Evolutionary conservation across 148 eudicot genomes (phyloP).

Genomic region (Rhododendron ovatum): DNA sequence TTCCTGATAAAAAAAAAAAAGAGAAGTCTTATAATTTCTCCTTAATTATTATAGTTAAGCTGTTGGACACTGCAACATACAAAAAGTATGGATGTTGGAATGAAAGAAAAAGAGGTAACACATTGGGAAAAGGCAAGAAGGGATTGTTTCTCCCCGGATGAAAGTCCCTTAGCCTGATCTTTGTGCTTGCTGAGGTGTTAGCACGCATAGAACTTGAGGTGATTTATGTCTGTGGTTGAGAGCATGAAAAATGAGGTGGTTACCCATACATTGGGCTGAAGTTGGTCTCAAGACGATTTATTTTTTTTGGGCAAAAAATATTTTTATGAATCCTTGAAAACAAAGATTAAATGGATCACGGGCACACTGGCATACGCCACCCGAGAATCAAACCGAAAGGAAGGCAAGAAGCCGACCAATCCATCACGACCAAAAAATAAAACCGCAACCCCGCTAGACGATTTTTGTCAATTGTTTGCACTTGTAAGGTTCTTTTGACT

Average conservation of each 20-base stretch:
- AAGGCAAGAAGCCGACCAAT: background rate
- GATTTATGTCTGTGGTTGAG: background rate
- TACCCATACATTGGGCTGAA: background rate
- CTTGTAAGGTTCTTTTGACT: background rate
- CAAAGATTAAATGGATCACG: background rate
- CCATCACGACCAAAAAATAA: background rate
- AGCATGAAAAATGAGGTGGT: background rate
- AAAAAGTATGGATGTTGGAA: background rate
- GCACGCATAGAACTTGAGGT: background rate
- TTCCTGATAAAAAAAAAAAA: background rate
- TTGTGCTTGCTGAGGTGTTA: background rate
- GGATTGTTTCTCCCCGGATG: background rate
- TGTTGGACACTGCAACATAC: background rate
- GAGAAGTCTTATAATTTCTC: too few species aligned
- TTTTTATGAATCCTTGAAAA: too few species aligned
- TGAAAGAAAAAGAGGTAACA: background rate
- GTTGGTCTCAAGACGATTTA: background rate
- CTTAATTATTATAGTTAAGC: background rate
- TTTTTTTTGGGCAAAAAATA: too few species aligned
- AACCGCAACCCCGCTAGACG: too few species aligned
- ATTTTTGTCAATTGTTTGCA: background rate
- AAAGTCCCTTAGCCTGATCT: background rate
- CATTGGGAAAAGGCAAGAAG: background rate
- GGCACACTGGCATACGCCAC: background rate
- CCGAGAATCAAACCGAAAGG: background rate